Percentiles rank a stretch among this genome's conserved stretches.
phyloP scores from a whole-genome alignment of 108 stramenopile genomes.

The Nitzschia palea region DNA sequence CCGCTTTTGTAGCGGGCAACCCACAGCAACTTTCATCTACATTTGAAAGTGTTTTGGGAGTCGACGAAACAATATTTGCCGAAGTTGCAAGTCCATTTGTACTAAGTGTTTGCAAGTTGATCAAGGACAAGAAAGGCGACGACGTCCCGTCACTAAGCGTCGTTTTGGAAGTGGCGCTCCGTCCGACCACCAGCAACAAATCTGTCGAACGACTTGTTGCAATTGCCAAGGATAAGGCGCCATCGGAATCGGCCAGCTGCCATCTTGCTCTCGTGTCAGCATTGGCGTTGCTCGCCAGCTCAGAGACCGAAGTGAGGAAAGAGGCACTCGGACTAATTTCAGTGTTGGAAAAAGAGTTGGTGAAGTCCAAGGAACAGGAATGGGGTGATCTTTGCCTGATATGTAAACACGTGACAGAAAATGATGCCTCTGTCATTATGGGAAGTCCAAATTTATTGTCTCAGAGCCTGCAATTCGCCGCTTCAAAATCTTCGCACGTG shows the following conservation, averaged over 20 bases:
- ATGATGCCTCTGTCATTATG: conserved; percentile 36
- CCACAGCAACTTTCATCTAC: conserved; percentile 3
- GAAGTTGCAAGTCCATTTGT: conserved; percentile 10
- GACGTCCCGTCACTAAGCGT: conserved; percentile 16
- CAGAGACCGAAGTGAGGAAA: conserved; percentile 42
- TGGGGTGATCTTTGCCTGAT: conserved; percentile 27
- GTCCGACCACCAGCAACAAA: conserved; percentile 1
- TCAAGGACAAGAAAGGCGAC: conserved; percentile 14
- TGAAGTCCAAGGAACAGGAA: conserved; percentile 5
- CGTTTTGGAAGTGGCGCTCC: conserved; percentile 22
- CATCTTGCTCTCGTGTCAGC: conserved; percentile 41
- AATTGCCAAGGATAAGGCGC: conserved; percentile 7
- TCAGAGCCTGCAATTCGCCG: conserved; percentile 1
- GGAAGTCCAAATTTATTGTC: conserved; percentile 17
- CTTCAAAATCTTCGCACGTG: conserved; percentile 9
- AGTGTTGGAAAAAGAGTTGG: conserved; percentile 21
- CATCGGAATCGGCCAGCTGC: not conserved
- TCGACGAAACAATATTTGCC: not conserved
- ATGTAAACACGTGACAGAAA: conserved; percentile 41
- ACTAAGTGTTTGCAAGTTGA: not conserved
- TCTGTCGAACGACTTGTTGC: conserved; percentile 39
- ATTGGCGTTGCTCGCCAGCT: conserved; percentile 45
- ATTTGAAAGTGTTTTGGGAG: not conserved
- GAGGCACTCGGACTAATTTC: conserved; percentile 38
- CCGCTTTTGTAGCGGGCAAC: not conserved